Evolutionary conservation across 2,329 filamentous ascomycete genomes (phyloP).

Genomic region (Phaeoacremonium minimum): DNA sequence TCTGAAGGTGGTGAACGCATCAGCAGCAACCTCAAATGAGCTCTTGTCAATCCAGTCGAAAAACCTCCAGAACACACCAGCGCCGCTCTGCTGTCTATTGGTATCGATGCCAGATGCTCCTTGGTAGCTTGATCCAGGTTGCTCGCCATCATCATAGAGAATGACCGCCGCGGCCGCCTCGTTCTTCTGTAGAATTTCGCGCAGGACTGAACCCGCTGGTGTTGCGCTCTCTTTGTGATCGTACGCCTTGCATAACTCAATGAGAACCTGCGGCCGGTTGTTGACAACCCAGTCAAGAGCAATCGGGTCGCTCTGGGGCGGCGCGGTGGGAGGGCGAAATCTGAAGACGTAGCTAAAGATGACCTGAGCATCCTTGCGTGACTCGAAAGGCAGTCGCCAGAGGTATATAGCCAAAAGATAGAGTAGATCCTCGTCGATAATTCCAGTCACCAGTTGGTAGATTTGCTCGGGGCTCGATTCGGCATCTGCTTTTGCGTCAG

Average conservation of each 20-base stretch:
- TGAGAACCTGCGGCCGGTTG: constrained; percentile 78
- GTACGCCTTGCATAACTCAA: constrained; percentile 86
- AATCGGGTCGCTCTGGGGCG: constrained; percentile 69
- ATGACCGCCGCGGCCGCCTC: constrained; percentile 89
- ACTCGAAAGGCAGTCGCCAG: constrained; percentile 86
- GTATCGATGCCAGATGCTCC: constrained; percentile 75
- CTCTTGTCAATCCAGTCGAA: constrained; percentile 97
- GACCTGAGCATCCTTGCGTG: constrained; percentile 90
- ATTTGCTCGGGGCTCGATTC: constrained; percentile 86
- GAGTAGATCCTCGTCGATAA: constrained; percentile 87
- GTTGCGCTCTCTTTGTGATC: constrained; percentile 88
- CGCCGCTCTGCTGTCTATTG: constrained; percentile 69
- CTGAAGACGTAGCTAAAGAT: constrained; percentile 95
- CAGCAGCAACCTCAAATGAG: constrained; percentile 92
- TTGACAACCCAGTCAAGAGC: constrained; percentile 87
- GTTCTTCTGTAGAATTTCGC: constrained; percentile 84
- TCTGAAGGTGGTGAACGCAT: constrained; percentile 96
- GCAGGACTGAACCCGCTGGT: constrained; percentile 81
- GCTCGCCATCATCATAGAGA: constrained; percentile 81
- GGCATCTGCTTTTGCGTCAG: too few relatives aligned
- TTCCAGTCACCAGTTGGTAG: constrained; percentile 75
- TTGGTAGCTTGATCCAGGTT: constrained; percentile 66
- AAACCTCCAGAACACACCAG: constrained; percentile 92
- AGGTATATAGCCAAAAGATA: constrained; percentile 79
- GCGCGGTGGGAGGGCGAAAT: constrained; percentile 69